These are phyloP conservation scores for Eucalyptus cladocalyx DNA, from an alignment of 345 rosid species.

Conservation along the genomic window DNA sequence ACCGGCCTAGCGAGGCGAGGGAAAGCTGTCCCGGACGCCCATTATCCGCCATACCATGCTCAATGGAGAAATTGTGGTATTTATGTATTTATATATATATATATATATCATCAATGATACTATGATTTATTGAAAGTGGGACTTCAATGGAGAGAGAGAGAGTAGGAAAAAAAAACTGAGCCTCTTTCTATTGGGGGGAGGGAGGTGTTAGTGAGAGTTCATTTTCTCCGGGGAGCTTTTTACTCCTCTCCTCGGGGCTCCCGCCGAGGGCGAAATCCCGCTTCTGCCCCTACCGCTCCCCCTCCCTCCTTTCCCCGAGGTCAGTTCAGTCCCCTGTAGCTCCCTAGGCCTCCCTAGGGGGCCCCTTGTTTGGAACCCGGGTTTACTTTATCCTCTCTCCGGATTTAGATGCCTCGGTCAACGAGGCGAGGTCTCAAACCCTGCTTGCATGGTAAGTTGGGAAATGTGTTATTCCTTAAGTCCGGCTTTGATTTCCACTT, in stretches of 20 bases:
- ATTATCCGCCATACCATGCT: accelerated
- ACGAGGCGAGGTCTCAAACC: background rate
- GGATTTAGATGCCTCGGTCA: background rate
- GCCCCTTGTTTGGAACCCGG: background rate
- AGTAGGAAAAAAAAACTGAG: background rate
- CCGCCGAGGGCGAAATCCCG: background rate
- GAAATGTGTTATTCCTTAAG: background rate
- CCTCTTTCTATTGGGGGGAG: background rate
- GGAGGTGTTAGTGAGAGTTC: background rate
- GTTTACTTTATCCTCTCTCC: background rate
- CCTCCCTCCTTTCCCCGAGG: background rate
- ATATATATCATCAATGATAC: background rate
- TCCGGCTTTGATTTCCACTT: background rate
- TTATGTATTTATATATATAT: background rate
- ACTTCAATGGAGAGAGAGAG: background rate
- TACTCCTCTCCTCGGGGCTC: background rate
- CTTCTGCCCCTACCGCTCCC: background rate
- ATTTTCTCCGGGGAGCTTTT: background rate
- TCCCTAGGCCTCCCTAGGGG: background rate
- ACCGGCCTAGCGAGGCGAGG: accelerated
- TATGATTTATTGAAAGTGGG: background rate
- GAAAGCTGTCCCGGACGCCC: background rate
- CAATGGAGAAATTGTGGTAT: background rate
- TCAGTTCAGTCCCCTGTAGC: background rate
- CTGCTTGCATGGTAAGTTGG: background rate